Base-by-base conservation (phyloP, 2,329 filamentous ascomycete genomes). In the Bipolaris cookei region DNA sequence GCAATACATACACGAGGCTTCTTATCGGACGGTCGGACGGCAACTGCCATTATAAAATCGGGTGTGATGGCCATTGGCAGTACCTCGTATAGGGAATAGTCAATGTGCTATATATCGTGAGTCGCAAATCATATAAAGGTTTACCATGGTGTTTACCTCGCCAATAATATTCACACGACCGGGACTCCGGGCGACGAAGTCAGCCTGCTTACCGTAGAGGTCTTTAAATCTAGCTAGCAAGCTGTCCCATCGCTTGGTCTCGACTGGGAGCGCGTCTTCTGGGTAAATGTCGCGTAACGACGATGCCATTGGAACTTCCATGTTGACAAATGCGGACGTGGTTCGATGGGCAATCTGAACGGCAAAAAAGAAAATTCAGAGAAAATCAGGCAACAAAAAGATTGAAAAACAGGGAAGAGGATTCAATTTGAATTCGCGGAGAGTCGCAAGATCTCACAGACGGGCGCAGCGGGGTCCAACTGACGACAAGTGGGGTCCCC, bases 161-260 rank as follows among this genome's bases (percentile, higher is more conserved):
- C 95, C 95, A 74, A 99, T 97, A 72, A 99, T 95, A 81, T 98
- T 98, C 65, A 99, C 95, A 65, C 95, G 87, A 58, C 95, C 95
- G 1, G 95, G 95, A 53, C 93, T 97, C 62, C 95, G 88, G 8
- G 94, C 86, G 18, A 98, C 87, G 70, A 97, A 97, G 57, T 90
- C 84, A 37, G 93, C 88, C 14, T 83, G 80, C 49, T 86, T 83
- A 66, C 87, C 88, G 78, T 94, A 96, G 39, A 79, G 80, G 56
- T 84, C 78, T 65, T 88, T 81, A 78, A 98, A 98, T 65, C 84
- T 83, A 49, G 84, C 79, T 39, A 94, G 80, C 41, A 98, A 83
- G 41, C 79, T 82, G 68, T 89, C 85, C 90, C 94, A 98, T 78
- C 95, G 84, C 65, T 84, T 80, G 42, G 82, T 84, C 76, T 97